Percentiles rank a stretch among this genome's conserved stretches.
Conservation (phyloP, 2,329 filamentous ascomycete genomes). For the Fusarium avenaceum region DNA sequence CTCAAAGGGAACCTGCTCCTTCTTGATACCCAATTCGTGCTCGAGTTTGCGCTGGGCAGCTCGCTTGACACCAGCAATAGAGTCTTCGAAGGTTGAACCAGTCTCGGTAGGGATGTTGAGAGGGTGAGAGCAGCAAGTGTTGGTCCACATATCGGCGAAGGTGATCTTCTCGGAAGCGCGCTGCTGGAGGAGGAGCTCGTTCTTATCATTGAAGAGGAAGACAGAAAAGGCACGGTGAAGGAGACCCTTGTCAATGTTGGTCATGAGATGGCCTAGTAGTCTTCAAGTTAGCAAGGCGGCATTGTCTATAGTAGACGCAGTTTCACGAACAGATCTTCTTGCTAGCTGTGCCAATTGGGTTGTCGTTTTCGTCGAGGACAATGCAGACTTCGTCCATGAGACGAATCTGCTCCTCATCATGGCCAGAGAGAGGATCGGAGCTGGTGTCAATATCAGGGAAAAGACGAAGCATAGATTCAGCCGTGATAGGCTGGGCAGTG, state of each 20-base stretch:
- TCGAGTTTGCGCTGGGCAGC: slow-evolving; percentile 94
- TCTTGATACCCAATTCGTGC: slow-evolving; percentile 93
- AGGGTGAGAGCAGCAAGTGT: slow-evolving; percentile 99
- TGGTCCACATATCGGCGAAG: slow-evolving; percentile 99
- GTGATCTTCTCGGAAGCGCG: slow-evolving; percentile 97
- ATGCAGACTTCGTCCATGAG: slow-evolving; percentile 99
- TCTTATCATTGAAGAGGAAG: slow-evolving; percentile 96
- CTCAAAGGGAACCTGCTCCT: slow-evolving; percentile 88
- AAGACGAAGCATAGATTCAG: slow-evolving; percentile 85
- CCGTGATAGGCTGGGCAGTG: slow-evolving; percentile 76
- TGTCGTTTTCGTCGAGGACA: slow-evolving; percentile 91
- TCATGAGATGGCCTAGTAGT: slow-evolving; percentile 89
- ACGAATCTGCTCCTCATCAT: slow-evolving; percentile 97
- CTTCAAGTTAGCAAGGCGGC: slow-evolving; percentile 29
- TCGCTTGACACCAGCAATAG: slow-evolving; percentile 87
- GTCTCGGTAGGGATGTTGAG: slow-evolving; percentile 93
- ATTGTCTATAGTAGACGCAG: not conserved
- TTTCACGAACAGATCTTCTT: slow-evolving; percentile 91
- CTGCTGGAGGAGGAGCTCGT: slow-evolving; percentile 94
- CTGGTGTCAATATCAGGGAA: slow-evolving; percentile 86
- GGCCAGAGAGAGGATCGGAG: slow-evolving; percentile 83
- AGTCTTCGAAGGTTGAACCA: slow-evolving; percentile 82
- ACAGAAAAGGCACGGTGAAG: slow-evolving; percentile 98
- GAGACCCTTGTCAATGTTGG: slow-evolving; percentile 96
- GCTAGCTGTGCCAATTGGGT: slow-evolving; percentile 94